Base-by-base conservation (phyloP, 2,329 filamentous ascomycete genomes). In the Stachybotrys chlorohalonatus region DNA sequence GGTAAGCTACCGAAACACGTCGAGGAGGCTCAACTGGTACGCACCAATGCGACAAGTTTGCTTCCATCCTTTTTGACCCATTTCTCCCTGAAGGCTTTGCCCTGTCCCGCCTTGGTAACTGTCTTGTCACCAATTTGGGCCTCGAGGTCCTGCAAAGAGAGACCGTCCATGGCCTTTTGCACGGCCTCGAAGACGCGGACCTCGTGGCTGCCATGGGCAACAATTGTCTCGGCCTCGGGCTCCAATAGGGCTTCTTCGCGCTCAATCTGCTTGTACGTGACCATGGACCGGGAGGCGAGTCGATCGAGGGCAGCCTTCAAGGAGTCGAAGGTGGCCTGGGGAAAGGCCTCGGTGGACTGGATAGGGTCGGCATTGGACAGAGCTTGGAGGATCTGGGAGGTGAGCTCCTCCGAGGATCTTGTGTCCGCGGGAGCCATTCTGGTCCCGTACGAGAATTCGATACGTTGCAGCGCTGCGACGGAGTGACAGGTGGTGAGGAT, bases 281-380 rank as follows among this genome's bases (percentile, higher is more conserved):
- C 78, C 90, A 96, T 96, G 52, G 85, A 86, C 63, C 93, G 83
- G 56, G 90, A 94, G 32, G 79, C 81, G 53, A 99, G 81, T 62
- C 91, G 84, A 74, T 97, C 94, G 59, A 97, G 80, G 32, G 90
- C 89, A 59, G 89, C 87, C 76, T 96, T 97, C 67, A 96, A 75
- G 56, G 83, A 81, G 57, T 80, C 76, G 64, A 86, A 87, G 65
- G 83, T 77, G 63, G 78, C 73, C 62, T 79, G 70, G 61, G 88
- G 84, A 75, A 92, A 92, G 65, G 79, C 79, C 64, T 89, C 82
- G 65, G 77, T 76, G 53, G 89, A 89, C 63, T 86, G 74, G 61
- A 92, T 74, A 49, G 86, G 80, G 61, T 85, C 81, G 58, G 82
- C 73, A 64, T 81, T 75, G 68, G 79, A 79, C 63, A 93, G 76